These are phyloP conservation scores for Cordyceps tenuipes DNA, from an alignment of 2,329 filamentous ascomycete species.

Conservation along the genomic window DNA sequence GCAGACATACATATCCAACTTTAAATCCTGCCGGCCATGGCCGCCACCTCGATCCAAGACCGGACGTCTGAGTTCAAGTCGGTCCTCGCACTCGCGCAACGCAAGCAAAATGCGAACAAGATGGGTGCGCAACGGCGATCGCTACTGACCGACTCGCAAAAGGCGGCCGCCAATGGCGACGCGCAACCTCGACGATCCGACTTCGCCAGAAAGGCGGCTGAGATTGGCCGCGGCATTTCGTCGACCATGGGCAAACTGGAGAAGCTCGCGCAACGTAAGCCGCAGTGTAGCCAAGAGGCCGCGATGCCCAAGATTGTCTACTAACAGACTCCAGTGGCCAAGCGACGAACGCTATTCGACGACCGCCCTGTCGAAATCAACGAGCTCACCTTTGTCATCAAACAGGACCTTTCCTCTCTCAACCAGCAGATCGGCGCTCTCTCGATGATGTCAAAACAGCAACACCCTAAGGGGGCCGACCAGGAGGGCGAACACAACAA, in stretches of 20 bases:
- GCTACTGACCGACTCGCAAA: constrained; percentile 66
- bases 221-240: constrained; percentile 86
- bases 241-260: constrained; percentile 92
- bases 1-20: background rate
- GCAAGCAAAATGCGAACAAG: constrained; percentile 67
- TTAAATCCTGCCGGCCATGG: constrained; percentile 35
- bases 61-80: constrained; percentile 92
- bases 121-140: constrained; percentile 71
- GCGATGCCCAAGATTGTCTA: background rate
- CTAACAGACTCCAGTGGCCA: constrained; percentile 57
- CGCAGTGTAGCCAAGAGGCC: background rate
- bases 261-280: constrained; percentile 73
- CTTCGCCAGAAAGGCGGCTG: constrained; percentile 84
- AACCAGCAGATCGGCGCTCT: constrained; percentile 83
- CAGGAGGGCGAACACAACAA: constrained; percentile 97
- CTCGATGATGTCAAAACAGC: constrained; percentile 67
- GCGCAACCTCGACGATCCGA: constrained; percentile 63
- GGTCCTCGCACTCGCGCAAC: constrained; percentile 79
- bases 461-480: constrained; percentile 57
- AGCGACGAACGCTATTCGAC: constrained; percentile 93
- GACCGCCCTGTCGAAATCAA: constrained; percentile 95
- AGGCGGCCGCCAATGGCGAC: constrained; percentile 50
- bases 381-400: constrained; percentile 94
- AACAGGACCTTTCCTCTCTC: constrained; percentile 77
- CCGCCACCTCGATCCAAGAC: constrained; percentile 79